phyloP scores from a whole-genome alignment of 108 stramenopile species.

The Asterionellopsis glacialis region DNA sequence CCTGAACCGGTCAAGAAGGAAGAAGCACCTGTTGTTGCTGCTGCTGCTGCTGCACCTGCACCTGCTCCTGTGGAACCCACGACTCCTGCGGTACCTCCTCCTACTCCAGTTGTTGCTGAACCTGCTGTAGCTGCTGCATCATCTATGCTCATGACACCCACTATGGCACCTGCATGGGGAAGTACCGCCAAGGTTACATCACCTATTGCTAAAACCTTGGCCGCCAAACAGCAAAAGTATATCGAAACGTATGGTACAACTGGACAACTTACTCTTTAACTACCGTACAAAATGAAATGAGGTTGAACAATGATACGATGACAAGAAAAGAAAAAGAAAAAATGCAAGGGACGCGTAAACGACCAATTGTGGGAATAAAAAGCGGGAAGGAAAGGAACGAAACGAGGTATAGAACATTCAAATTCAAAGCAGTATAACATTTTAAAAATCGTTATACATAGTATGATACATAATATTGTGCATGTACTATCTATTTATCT shows the following conservation, averaged over 20 bases:
- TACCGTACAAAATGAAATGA: no score
- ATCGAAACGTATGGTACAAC: conserved; percentile 74
- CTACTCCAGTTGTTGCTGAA: conserved; percentile 19
- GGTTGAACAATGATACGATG: no score
- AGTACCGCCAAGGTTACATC: conserved; percentile 51
- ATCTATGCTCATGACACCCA: conserved; percentile 22
- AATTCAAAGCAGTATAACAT: no score
- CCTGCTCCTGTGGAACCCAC: conserved; percentile 17
- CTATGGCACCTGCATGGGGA: conserved; percentile 46
- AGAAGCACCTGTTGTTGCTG: conserved; percentile 26
- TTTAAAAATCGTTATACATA: no score
- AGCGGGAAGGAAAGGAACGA: no score
- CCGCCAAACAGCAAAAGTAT: conserved; percentile 63
- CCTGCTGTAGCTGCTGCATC: conserved; percentile 32
- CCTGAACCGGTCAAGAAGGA: conserved; percentile 15
- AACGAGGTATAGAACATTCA: no score
- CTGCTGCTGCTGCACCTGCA: conserved; percentile 13
- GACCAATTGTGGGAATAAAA: no score
- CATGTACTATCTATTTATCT: no score
- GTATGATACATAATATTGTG: no score
- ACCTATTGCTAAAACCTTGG: conserved; percentile 66
- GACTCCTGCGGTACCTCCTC: conserved; percentile 25
- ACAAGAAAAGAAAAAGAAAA: no score
- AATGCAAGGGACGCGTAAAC: no score
- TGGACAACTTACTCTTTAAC: conserved; percentile 63